Evolutionary conservation across 495 filamentous ascomycete genomes (phyloP).

Genomic region (Aspergillus egyptiacus): DNA sequence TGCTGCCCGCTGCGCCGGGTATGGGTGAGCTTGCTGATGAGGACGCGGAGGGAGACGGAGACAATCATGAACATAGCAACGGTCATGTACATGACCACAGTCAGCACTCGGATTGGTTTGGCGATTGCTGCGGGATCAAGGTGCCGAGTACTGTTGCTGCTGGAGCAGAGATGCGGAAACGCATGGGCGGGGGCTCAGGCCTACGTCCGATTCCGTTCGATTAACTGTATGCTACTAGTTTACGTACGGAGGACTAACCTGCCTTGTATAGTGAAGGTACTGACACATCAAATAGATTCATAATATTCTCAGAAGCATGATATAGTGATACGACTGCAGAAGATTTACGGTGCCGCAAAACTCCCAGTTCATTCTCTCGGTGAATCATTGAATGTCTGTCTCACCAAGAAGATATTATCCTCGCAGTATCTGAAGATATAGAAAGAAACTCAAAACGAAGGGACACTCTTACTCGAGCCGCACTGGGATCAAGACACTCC

Average conservation of each 20-base stretch:
- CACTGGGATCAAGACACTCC: too few relatives aligned
- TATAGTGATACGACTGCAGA: too few relatives aligned
- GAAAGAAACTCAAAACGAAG: neutral
- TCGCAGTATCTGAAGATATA: neutral
- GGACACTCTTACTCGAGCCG: too few relatives aligned
- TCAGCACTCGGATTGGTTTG: constrained; percentile 59
- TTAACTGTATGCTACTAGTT: constrained; percentile 36
- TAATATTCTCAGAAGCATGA: too few relatives aligned
- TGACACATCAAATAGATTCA: too few relatives aligned
- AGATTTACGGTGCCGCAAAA: too few relatives aligned
- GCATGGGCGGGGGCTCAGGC: constrained; percentile 47
- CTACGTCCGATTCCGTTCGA: constrained; percentile 91
- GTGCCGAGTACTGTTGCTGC: constrained; percentile 91
- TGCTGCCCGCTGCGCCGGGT: constrained; percentile 71
- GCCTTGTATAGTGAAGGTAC: neutral
- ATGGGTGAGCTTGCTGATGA: constrained; percentile 60
- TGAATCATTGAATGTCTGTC: too few relatives aligned
- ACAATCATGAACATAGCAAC: constrained; percentile 63
- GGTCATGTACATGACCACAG: constrained; percentile 56
- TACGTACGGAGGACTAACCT: too few relatives aligned
- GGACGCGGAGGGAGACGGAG: constrained; percentile 41
- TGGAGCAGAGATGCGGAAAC: constrained; percentile 77
- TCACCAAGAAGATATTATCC: neutral
- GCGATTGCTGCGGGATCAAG: constrained; percentile 98
- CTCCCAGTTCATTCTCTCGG: too few relatives aligned